Evolutionary conservation across 2,329 filamentous ascomycete species (phyloP), one percentile per base, ranked within the genome.

Genomic region (Chaetomiaceae sp.): DNA sequence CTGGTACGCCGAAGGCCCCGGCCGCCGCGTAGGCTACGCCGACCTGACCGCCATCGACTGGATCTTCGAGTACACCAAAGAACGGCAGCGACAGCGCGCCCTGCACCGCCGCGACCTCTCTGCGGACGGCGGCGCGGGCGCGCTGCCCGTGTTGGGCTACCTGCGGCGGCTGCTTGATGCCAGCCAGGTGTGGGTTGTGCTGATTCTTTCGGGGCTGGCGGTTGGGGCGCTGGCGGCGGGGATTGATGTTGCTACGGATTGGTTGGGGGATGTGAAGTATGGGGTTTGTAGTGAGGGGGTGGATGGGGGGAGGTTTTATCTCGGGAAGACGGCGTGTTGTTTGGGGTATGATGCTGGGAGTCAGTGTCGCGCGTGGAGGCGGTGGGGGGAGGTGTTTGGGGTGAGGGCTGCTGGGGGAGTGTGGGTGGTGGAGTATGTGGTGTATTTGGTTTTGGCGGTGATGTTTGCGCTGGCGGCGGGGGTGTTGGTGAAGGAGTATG

Each of bases 31-130:
- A 33, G 92, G 88, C 48, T 99, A 99, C 71, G 92, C 96, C 64
- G 87, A 99, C 70, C 76, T 96, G 66, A 96, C 92, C 14, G 92
- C 93, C 52, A 99, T 99, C 66, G 93, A 99, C 73, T 99, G 93
- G 93, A 97, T 97, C 65, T 97, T 96, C 62, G 93, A 99, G 69
- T 96, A 97, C 65, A 93, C 88, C 46, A 96, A 96, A 68, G 93
- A 99, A 71, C 82, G 93, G 17, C 89, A 95, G 67, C 82, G 93
- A 20, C 73, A 95, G 62, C 82, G 89, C n/a, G 79, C 86, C 25
- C 74, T 99, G 17, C 80, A 83, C 49, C 10, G 81, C 86, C 0
- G 81, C 79, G 60, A 79, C 83, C 7, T 76, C 80, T 12, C 3
- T 4, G 17, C 5, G 5, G 25, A 27, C 27, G 19, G 19, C 20